These are phyloP conservation scores for sweet orange (Citrus sinensis) DNA, from an alignment of 345 rosid genomes.

Conservation along the genomic window DVS_A1.0 CM039163.1:22384001-22384500, in stretches of 20 bases:
- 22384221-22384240: background rate
- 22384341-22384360: background rate
- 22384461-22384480: background rate
- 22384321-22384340: background rate
- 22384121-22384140: background rate
- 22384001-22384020: too few species aligned
- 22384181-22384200: background rate
- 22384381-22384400: background rate
- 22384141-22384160: background rate
- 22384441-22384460: background rate
- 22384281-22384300: background rate
- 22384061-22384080: background rate
- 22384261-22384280: background rate
- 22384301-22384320: background rate
- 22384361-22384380: background rate
- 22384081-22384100: background rate
- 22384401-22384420: background rate
- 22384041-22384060: slow-evolving; percentile 1
- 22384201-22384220: background rate
- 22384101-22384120: background rate
- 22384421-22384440: background rate
- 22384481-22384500: background rate
- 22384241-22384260: background rate
- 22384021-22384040: too few species aligned
- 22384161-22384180: background rate